Evolutionary conservation across 192 early-diverging fungal genomes (phyloP), one percentile per base, ranked within the genome.

Genomic region (Coemansia nantahalensis): DNA sequence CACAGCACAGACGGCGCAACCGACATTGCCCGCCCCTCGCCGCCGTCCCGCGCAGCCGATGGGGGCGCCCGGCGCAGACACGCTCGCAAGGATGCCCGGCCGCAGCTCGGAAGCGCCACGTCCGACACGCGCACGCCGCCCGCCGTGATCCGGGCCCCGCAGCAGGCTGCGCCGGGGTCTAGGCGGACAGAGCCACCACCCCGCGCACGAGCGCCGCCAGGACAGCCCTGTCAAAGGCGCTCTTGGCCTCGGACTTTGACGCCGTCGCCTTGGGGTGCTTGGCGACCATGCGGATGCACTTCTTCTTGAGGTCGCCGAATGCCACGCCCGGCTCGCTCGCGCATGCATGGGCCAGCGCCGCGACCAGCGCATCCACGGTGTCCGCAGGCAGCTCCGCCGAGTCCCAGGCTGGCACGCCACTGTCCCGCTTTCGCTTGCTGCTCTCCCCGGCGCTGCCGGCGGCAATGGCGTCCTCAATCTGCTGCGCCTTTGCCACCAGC

Each of bases 281-380:
- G 26, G 30, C 19, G 18, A 66, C 59, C 59, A 74, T 39, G 36
- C 50, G 45, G 7, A 66, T 16, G 39, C 63, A 59, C 35, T 62
- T 56, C 31, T 66, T 74, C 39, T 58, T 74, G 40, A 66, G 35
- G 13, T 40, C 55, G 8, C 33, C 55, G 41, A 74, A 59, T 17
- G 39, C 35, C 12, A 30, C 24, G 30, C 21, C 28, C 0, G 64
- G 46, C 39, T 45, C 47, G 12, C 39, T 22, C 13, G 54, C 16
- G 12, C 21, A 28, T 18, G 41, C 39, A 39, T 51, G 43, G 9
- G 55, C 35, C 42, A 74, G 59, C 23, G 70, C 63, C 19, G 34
- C 19, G 2, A 38, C 56, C 38, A 74, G 40, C 17, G 70, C 70
- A 18, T 50, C 51, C 19, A 41, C 59, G 5, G 63, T 23, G 4